Evolutionary conservation across 176 grass and related monocot species (phyloP).

Genomic region (Poa annua): DNA sequence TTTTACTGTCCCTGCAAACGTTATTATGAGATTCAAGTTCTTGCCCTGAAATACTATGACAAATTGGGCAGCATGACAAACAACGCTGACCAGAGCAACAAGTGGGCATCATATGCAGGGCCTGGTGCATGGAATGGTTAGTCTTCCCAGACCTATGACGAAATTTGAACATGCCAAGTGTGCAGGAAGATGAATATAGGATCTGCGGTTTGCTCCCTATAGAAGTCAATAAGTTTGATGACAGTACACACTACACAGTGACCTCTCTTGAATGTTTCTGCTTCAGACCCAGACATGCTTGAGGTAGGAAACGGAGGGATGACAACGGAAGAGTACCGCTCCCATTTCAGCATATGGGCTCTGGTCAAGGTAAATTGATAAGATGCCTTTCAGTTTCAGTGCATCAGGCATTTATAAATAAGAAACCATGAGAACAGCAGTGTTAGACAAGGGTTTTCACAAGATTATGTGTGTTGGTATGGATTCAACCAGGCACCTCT

Average conservation of each 20-base stretch:
- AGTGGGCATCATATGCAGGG: conserved; percentile 60
- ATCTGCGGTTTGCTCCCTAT: neutral
- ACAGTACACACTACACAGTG: neutral
- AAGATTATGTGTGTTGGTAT: conserved; percentile 9
- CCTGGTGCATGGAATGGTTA: conserved; percentile 84
- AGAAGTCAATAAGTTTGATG: neutral
- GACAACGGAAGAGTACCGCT: conserved; percentile 48
- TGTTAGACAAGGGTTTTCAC: neutral
- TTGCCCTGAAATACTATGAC: neutral
- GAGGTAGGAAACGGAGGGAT: conserved; percentile 63
- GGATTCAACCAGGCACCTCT: conserved; percentile 63
- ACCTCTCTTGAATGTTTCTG: conserved; percentile 24
- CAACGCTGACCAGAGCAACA: conserved; percentile 53
- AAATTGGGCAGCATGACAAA: conserved; percentile 50
- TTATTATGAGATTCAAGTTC: conserved; percentile 3
- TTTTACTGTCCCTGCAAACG: neutral
- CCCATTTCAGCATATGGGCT: conserved; percentile 67
- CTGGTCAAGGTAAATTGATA: conserved; percentile 48
- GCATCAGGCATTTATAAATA: conserved; percentile 5
- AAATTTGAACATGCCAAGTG: conserved; percentile 13
- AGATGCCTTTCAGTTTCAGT: neutral
- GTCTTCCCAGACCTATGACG: neutral
- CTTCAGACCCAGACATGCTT: conserved; percentile 54
- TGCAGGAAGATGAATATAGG: neutral
- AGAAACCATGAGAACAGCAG: neutral